Base-by-base conservation (phyloP, 164 flowering plant species). In the Magnolia changhungtana region DNA sequence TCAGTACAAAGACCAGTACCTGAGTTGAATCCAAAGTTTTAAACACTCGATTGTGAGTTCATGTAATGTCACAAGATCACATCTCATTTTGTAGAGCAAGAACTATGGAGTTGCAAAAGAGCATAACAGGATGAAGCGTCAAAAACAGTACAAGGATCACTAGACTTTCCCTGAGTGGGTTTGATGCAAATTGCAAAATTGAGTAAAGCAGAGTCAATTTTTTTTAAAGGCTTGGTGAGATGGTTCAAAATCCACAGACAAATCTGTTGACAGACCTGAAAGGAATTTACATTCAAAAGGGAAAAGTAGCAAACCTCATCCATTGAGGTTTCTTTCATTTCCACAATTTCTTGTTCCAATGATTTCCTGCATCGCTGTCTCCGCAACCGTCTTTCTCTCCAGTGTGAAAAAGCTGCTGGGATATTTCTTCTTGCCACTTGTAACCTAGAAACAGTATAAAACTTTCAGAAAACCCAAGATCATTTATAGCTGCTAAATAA, bases 401-500 rank as follows among this genome's bases (percentile, higher is more conserved):
- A 85, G 76, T 83, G 80, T 79, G 83, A 79, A 87, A 84, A 87
- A 68, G 89, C 89, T 27, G 79, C 85, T 21, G 93, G 91, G 37
- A 95, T 73, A 81, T 89, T 93, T 76, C 70, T 72, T 7, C 75
- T 88, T 52, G 86, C 90, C 83, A 95, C 70, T 75, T 84, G 85
- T 75, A 81, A 72, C 98, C 98, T 95, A 78, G 21, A 75, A 11
- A 76, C 7, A 74, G 55, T 21, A 29, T 21, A 59, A 21, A 64
- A 20, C 14, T 29, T 21, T 45, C 16, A 72, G 66, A 10, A 51
- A 7, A 66, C 16, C 29, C 69, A 10, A 21, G 10, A 10, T 21
- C 16, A 66, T 23, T 24, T 8, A 55, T 21, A 66, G 31, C 29
- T 11, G 31, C 29, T 11, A 66, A 24, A 66, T 9, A 55, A 55